A percentile compares a stretch with the other conserved stretches of the same genome.
These are phyloP conservation scores for Paraphaeosphaeria minitans DNA, from an alignment of 2,329 filamentous ascomycete genomes.

Conservation along the genomic window DNA sequence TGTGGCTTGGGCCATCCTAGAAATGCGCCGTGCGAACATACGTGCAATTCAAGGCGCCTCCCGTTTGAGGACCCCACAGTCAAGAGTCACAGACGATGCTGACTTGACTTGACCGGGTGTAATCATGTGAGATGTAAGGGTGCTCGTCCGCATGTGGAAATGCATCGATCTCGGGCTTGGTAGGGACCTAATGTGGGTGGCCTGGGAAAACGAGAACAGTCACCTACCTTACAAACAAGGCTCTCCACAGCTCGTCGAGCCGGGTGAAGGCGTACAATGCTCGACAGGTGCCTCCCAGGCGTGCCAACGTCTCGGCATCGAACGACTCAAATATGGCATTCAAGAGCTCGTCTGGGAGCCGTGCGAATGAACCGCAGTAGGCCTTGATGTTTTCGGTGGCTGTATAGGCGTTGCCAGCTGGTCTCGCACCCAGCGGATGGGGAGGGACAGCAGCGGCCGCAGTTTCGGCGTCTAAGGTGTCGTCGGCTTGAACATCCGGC, in stretches of 20 bases:
- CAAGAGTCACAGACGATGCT: not conserved
- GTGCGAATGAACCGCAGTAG: slow-evolving; percentile 67
- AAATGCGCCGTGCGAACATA: not conserved
- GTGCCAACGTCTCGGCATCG: slow-evolving; percentile 65
- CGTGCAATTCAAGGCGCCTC: not conserved
- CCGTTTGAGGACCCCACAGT: not conserved
- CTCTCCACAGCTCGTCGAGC: slow-evolving; percentile 87
- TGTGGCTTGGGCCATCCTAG: not conserved
- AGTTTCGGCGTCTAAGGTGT: slow-evolving; percentile 35
- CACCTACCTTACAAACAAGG: slow-evolving; percentile 80
- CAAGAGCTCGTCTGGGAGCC: slow-evolving; percentile 81
- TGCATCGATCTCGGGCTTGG: not conserved
- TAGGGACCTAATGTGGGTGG: not conserved
- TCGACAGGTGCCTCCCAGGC: slow-evolving; percentile 78
- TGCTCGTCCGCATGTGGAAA: not conserved
- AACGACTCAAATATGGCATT: slow-evolving; percentile 76
- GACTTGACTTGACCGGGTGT: no score
- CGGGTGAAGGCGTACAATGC: slow-evolving; percentile 85
- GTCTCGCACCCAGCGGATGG: slow-evolving; percentile 85
- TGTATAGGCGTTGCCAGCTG: slow-evolving; percentile 81
- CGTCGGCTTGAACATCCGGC: slow-evolving; percentile 25
- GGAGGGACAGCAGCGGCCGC: slow-evolving; percentile 66
- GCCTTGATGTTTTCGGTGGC: slow-evolving; percentile 69
- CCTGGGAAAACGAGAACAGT: slow-evolving; percentile 11
- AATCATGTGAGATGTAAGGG: not conserved